phyloP scores from a whole-genome alignment of 768 basidiomycete species.

The Phanerochaete carnosa region DNA sequence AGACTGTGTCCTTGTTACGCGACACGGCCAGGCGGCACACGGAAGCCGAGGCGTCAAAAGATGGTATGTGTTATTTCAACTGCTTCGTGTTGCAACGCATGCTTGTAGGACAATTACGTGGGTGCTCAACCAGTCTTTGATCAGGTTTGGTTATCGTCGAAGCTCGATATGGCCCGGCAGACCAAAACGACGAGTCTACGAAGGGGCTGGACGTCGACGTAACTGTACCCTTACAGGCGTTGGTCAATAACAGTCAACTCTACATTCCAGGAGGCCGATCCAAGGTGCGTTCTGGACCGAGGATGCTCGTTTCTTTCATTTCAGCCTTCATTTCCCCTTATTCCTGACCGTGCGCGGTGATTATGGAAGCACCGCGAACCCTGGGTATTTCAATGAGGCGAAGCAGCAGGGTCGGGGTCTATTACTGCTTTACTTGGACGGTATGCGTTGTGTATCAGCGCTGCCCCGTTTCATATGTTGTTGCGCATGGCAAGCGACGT shows the following conservation, averaged over 20 bases:
- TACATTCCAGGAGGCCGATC: constrained; percentile 71
- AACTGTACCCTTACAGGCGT: constrained; percentile 75
- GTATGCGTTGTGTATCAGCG: neutral
- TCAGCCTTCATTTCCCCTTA: neutral
- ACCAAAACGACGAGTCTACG: constrained; percentile 41
- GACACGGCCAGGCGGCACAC: constrained; percentile 65
- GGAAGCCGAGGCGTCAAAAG: constrained; percentile 59
- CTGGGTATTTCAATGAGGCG: neutral
- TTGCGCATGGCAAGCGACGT: neutral
- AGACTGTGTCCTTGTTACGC: constrained; percentile 58
- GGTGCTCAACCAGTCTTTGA: constrained; percentile 9
- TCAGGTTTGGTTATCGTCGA: constrained; percentile 75
- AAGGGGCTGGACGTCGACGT: constrained; percentile 69
- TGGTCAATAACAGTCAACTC: constrained; percentile 76
- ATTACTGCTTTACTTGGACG: neutral
- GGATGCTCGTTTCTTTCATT: neutral
- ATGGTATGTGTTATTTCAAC: constrained; percentile 44
- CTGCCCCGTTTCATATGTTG: neutral
- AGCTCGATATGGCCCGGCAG: constrained; percentile 62
- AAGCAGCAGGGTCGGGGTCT: neutral
- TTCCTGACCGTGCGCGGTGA: neutral
- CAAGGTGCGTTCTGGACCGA: constrained; percentile 48
- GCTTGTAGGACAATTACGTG: constrained; percentile 1
- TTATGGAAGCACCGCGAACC: neutral
- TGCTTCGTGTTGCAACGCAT: neutral